Evolutionary conservation across 1,284 basidiomycete species (phyloP).

Genomic region (Gomphus bonarii): DNA sequence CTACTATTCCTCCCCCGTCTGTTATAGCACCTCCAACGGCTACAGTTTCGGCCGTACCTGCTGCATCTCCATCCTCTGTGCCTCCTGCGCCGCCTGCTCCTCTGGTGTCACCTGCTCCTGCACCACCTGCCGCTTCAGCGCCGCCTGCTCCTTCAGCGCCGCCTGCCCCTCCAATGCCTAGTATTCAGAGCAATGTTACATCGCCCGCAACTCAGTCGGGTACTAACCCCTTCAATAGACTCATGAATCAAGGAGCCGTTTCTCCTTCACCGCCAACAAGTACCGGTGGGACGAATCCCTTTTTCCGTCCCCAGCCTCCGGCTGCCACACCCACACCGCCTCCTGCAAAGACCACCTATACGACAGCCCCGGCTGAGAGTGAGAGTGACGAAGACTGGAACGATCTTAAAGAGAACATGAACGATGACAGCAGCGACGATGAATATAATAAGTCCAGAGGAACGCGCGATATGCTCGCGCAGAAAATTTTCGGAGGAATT

Average conservation of each 20-base stretch:
- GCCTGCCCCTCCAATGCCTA: conserved; percentile 23
- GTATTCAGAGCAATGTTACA: conserved; percentile 19
- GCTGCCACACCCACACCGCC: conserved; percentile 33
- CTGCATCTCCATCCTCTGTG: not conserved
- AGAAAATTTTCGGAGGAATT: conserved; percentile 66
- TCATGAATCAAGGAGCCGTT: conserved; percentile 37
- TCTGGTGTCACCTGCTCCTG: conserved; percentile 10
- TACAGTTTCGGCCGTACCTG: not conserved
- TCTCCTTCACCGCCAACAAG: conserved; percentile 20
- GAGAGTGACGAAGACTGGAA: conserved; percentile 82
- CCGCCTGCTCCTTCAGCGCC: conserved; percentile 28
- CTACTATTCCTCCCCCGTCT: conserved; percentile 16
- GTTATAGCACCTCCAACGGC: conserved; percentile 19
- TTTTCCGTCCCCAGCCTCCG: conserved; percentile 37
- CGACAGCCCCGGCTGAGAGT: conserved; percentile 48
- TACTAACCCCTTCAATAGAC: conserved; percentile 63
- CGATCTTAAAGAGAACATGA: conserved; percentile 64
- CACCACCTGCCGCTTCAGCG: conserved; percentile 17
- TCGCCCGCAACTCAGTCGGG: conserved; percentile 30
- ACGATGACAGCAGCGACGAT: conserved; percentile 71
- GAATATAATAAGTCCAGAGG: conserved; percentile 57
- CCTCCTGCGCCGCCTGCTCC: conserved; percentile 13
- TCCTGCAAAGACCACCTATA: conserved; percentile 42
- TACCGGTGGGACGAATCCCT: conserved; percentile 40
- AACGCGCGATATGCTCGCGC: conserved; percentile 64